These are phyloP conservation scores for Stevia rebaudiana DNA, from an alignment of 140 eudicot genomes.

Conservation along the genomic window DNA sequence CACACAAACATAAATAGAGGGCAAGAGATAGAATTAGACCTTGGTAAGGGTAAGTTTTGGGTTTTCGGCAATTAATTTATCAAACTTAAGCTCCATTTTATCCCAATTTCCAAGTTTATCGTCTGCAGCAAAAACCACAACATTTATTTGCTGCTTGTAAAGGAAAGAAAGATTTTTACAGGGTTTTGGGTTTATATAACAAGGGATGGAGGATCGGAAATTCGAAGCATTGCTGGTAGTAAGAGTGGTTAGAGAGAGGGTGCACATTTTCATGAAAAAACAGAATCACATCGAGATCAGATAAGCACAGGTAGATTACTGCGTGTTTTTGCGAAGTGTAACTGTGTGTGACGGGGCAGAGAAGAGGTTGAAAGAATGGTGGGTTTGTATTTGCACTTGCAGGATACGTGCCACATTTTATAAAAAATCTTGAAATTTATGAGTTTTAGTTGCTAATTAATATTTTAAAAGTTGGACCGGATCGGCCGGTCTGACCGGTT, in stretches of 20 bases:
- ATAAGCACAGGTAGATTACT: no score
- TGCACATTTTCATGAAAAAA: slow-evolving; percentile 35
- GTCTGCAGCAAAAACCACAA: slow-evolving; percentile 44
- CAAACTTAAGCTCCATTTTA: slow-evolving; percentile 65
- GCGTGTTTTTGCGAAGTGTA: no score
- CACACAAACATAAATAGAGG: slow-evolving; percentile 9
- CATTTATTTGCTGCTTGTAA: slow-evolving; percentile 29
- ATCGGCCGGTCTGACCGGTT: no score
- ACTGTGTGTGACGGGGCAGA: no score
- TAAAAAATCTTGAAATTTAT: no score
- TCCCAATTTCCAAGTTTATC: slow-evolving; percentile 52
- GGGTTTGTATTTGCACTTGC: no score
- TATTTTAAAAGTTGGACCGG: no score
- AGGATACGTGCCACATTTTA: no score
- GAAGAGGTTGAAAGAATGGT: no score
- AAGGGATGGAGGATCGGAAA: slow-evolving; percentile 17
- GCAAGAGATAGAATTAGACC: slow-evolving; percentile 36
- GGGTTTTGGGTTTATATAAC: slow-evolving; percentile 15
- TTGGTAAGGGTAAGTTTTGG: slow-evolving; percentile 60
- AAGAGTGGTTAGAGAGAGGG: slow-evolving; percentile 23
- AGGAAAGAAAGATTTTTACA: slow-evolving; percentile 17
- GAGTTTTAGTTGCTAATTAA: no score
- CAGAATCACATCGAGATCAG: no score
- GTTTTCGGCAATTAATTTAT: slow-evolving; percentile 57
- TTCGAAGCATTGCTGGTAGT: slow-evolving; percentile 21